A percentile compares a stretch with the other conserved stretches of the same genome.
phyloP scores from a whole-genome alignment of 768 basidiomycete species.

The Gymnopilus dilepis region DNA sequence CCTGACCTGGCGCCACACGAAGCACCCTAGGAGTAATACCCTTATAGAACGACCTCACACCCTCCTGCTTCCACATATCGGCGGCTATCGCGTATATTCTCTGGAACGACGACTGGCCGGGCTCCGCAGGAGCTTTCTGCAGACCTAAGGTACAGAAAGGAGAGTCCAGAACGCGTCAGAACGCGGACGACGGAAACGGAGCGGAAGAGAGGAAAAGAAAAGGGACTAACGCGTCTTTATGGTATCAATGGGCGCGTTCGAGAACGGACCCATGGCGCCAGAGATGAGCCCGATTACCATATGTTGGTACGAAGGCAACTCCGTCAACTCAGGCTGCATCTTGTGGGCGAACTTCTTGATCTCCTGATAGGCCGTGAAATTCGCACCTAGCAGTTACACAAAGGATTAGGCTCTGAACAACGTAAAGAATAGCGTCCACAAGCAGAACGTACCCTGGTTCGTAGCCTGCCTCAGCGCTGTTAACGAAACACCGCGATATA shows the following conservation, averaged over 20 bases:
- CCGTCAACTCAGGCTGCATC: slow-evolving; percentile 76
- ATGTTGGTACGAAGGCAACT: slow-evolving; percentile 94
- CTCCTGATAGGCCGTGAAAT: slow-evolving; percentile 98
- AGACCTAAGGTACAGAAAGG: slow-evolving; percentile 55
- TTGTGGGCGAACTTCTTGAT: slow-evolving; percentile 83
- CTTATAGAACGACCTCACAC: slow-evolving; percentile 92
- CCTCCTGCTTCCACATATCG: slow-evolving; percentile 96
- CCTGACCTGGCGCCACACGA: slow-evolving; percentile 95
- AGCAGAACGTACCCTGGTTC: slow-evolving; percentile 75
- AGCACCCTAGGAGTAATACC: slow-evolving; percentile 97
- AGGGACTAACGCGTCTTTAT: slow-evolving; percentile 94
- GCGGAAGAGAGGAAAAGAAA: too few relatives aligned
- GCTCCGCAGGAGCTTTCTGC: slow-evolving; percentile 78
- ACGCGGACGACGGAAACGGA: background rate
- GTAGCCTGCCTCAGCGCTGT: slow-evolving; percentile 97
- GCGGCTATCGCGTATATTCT: slow-evolving; percentile 79
- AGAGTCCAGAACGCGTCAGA: slow-evolving; percentile 3
- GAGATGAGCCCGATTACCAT: slow-evolving; percentile 95
- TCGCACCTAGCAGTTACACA: slow-evolving; percentile 62
- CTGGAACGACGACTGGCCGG: slow-evolving; percentile 78
- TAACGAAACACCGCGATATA: slow-evolving; percentile 92
- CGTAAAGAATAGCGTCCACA: background rate
- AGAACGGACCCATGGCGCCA: slow-evolving; percentile 98
- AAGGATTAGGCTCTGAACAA: slow-evolving; percentile 1
- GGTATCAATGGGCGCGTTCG: slow-evolving; percentile 94